These are phyloP conservation scores for Leccinum solheimii DNA, from an alignment of 1,284 basidiomycete genomes.

Conservation along the genomic window DNA sequence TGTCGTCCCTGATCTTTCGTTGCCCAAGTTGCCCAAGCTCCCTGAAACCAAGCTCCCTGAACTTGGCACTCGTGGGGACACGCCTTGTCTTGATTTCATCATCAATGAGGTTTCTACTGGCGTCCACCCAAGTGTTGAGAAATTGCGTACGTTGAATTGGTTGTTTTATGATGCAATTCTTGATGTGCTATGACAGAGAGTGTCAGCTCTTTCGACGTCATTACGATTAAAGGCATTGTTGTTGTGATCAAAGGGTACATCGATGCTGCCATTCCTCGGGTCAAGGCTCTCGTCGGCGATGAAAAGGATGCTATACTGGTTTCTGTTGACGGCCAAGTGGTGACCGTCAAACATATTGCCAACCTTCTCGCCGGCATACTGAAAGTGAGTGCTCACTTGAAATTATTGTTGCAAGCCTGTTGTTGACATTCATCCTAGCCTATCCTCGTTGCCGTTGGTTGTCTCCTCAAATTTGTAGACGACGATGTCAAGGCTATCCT, in stretches of 20 bases:
- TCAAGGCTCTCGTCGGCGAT: conserved; percentile 39
- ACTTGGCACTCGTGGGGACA: conserved; percentile 12
- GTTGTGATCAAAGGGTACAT: conserved; percentile 36
- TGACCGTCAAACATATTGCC: conserved; percentile 36
- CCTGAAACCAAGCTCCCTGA: neutral
- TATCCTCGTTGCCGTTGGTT: conserved; percentile 37
- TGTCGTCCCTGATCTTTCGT: neutral
- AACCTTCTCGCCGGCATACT: conserved; percentile 32
- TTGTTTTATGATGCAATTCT: neutral
- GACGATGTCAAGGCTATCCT: neutral
- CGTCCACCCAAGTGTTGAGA: conserved; percentile 25
- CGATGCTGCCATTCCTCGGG: conserved; percentile 28
- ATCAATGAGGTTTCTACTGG: conserved; percentile 30
- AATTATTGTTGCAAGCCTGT: neutral
- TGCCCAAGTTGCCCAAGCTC: neutral
- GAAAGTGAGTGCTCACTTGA: conserved; percentile 11
- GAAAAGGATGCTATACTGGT: conserved; percentile 35
- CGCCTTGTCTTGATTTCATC: conserved; percentile 16
- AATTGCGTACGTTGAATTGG: conserved; percentile 35
- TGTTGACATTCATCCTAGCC: conserved; percentile 18
- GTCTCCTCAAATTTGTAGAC: neutral
- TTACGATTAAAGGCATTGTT: conserved; percentile 29
- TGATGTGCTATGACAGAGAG: conserved; percentile 28
- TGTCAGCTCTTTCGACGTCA: neutral
- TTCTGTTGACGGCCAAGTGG: conserved; percentile 21